Conservation (phyloP, 2,329 filamentous ascomycete genomes). For the Aspergillus terreus region DNA sequence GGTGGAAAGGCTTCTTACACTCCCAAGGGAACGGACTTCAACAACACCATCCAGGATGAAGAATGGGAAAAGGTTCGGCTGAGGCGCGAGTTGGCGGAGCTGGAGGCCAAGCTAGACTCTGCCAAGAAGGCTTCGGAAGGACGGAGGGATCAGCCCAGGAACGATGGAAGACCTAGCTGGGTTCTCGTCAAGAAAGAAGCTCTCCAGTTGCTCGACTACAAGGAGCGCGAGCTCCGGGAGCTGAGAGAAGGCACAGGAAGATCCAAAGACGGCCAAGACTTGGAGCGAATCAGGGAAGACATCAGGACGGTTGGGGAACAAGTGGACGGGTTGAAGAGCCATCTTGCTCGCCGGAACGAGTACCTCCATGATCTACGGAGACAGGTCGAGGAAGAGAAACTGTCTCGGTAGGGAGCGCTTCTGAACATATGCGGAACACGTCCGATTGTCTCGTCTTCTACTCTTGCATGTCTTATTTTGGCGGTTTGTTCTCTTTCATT, state of each 20-base stretch:
- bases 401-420: slow-evolving; percentile 35
- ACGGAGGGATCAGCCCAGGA: slow-evolving; percentile 51
- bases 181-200: slow-evolving; percentile 91
- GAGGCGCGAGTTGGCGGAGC: slow-evolving; percentile 84
- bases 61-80: slow-evolving; percentile 98
- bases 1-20: slow-evolving; percentile 73
- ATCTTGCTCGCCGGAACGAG: slow-evolving; percentile 72
- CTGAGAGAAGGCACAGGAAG: slow-evolving; percentile 59
- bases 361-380: slow-evolving; percentile 71
- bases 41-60: slow-evolving; percentile 73
- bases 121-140: slow-evolving; percentile 71
- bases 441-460: slow-evolving; percentile 2
- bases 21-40: slow-evolving; percentile 85
- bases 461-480: slow-evolving; percentile 7
- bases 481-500: slow-evolving; percentile 12
- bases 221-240: slow-evolving; percentile 70
- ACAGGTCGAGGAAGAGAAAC: slow-evolving; percentile 85
- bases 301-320: slow-evolving; percentile 89
- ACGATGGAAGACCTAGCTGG: slow-evolving; percentile 73
- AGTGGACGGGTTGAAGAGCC: slow-evolving; percentile 81
- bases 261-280: slow-evolving; percentile 62
- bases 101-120: slow-evolving; percentile 81
- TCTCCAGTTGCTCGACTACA: slow-evolving; percentile 92
- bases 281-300: slow-evolving; percentile 80
- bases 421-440: background rate